These are phyloP conservation scores for Glycine tomentella DNA, from an alignment of 306 rosid species.

Conservation along the genomic window DNA sequence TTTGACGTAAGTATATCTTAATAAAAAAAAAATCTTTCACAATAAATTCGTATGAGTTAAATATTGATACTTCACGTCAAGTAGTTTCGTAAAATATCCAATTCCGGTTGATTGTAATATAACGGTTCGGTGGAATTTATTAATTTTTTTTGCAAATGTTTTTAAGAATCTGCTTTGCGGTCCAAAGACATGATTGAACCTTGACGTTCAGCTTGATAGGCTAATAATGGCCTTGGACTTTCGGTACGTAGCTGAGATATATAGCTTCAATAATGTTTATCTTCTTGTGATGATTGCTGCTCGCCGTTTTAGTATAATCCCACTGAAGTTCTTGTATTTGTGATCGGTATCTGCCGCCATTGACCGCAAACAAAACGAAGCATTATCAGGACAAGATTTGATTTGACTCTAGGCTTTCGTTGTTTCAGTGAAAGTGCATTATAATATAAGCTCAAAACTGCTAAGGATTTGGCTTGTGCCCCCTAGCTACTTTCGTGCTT, in stretches of 20 bases:
- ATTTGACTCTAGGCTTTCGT: slow-evolving; percentile 20
- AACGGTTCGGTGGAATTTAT: too few relatives aligned
- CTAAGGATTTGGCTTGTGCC: not conserved
- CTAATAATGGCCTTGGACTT: slow-evolving; percentile 15
- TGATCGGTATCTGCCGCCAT: not conserved
- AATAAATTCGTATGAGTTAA: not conserved
- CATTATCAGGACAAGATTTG: slow-evolving; percentile 27
- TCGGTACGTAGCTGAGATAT: not conserved
- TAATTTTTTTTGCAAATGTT: too few relatives aligned
- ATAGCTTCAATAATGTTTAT: slow-evolving; percentile 2
- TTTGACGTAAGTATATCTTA: too few relatives aligned
- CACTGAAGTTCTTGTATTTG: not conserved
- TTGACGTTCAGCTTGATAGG: not conserved
- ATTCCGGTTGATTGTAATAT: too few relatives aligned
- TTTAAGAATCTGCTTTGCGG: slow-evolving; percentile 1
- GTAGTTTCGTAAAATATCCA: not conserved
- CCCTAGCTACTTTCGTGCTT: not conserved
- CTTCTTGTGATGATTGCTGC: not conserved
- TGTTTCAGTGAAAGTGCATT: slow-evolving; percentile 34
- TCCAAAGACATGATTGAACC: slow-evolving; percentile 18
- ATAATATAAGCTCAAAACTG: not conserved
- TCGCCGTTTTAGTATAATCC: slow-evolving; percentile 15
- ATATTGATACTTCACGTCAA: not conserved
- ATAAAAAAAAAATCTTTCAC: too few relatives aligned
- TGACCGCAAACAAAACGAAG: not conserved